Evolutionary conservation across 228 moss, liverwort and hornwort species (phyloP), one percentile per base, ranked within the genome.

Genomic region (Sphagnum magellanicum): DNA sequence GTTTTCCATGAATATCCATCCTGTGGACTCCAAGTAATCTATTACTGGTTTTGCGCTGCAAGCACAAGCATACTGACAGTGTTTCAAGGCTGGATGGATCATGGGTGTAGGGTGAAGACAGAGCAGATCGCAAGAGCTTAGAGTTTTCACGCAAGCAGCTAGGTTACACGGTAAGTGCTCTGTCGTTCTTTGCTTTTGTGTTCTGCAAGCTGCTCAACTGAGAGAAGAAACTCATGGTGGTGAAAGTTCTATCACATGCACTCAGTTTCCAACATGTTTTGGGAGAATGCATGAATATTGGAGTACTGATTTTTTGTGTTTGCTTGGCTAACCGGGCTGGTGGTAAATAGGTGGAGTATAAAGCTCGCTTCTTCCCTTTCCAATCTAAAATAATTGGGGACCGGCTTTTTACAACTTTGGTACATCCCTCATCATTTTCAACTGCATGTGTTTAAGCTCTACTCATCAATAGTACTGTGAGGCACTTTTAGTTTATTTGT

Each of bases 351-450:
- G 93, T 93, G 75, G 81, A 84, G 68, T 97, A 97, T 73, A 83
- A 87, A 83, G 93, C 89, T 63, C 88, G 96, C 49, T 97, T 97
- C 64, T 71, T 89, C 8, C 64, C 79, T 32, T 93, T 85, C 74
- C 74, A 88, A 63, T 88, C 86, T 59, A 88, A 87, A 53, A 75
- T 97, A 0, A 87, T 97, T 63, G 91, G 93, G 68, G 93, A 93
- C 76, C 79, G 96, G 72, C 84, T 88, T 72, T 97, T 90, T 70
- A 97, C 96, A 49, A 97, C 96, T 51, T 77, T 79, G 72, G 96
- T 97, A 77, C 81, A 88, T 73, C 48, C 47, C 51, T 1, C 9
- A 4, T 12, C 8, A 17, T 15, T 47, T 47, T 32, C 32, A 32
- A 32, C 32, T 32, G 32, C 1, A 32, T 32, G 1, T 32, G 32